Evolutionary conservation across 495 filamentous ascomycete genomes (phyloP).

Genomic region (Pseudoneurospora amorphoporcata): DNA sequence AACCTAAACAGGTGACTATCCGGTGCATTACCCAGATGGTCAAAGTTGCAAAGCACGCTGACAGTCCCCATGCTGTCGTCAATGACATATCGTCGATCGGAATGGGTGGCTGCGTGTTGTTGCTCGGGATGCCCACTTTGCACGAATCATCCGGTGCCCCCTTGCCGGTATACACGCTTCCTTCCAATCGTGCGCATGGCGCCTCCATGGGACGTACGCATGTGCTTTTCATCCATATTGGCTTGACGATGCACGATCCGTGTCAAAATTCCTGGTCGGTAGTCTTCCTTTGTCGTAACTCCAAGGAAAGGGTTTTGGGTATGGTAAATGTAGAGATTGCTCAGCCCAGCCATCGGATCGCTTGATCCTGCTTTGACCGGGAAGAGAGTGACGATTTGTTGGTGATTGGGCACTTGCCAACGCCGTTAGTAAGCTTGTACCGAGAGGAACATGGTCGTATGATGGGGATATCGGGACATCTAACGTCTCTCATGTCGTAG

Average conservation of each 20-base stretch:
- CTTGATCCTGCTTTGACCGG: neutral
- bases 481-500: too few species aligned
- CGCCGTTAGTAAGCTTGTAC: too few species aligned
- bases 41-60: slow-evolving; percentile 30
- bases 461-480: too few species aligned
- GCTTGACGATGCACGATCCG: neutral
- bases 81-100: slow-evolving; percentile 29
- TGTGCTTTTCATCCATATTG: neutral
- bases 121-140: slow-evolving; percentile 29
- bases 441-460: too few species aligned
- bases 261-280: neutral
- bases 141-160: slow-evolving; percentile 26
- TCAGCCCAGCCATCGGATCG: neutral
- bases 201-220: slow-evolving; percentile 26
- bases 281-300: neutral
- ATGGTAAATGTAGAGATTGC: neutral
- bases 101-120: slow-evolving; percentile 29
- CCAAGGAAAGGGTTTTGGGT: neutral
- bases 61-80: slow-evolving; percentile 28
- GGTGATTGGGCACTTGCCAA: neutral
- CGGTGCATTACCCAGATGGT: slow-evolving; percentile 30
- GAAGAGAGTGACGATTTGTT: neutral
- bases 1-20: slow-evolving; percentile 35
- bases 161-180: slow-evolving; percentile 27
- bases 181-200: slow-evolving; percentile 30